Percentiles rank a stretch among this genome's conserved stretches.
These are phyloP conservation scores for Zygosaccharomyces sapae DNA, from an alignment of 1,139 yeast species.

Conservation along the genomic window DNA sequence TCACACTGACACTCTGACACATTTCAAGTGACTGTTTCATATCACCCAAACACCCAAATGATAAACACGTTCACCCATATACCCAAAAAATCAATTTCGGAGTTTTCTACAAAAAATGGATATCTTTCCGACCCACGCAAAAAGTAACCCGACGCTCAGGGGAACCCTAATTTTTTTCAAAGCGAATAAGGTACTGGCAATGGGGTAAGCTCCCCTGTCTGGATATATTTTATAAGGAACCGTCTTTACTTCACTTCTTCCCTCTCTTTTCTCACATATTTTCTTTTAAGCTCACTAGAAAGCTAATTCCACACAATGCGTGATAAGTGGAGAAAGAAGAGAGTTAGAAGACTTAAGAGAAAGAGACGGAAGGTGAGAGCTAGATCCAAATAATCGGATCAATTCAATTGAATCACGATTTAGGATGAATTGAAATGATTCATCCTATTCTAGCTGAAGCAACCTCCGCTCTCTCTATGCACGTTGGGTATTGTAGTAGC, in stretches of 20 bases:
- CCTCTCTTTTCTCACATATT: conserved; percentile 11
- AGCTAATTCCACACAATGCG: conserved; percentile 51
- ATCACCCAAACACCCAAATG: background rate
- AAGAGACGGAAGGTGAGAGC: conserved; percentile 99
- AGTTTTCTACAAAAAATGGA: background rate
- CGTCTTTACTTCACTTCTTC: background rate
- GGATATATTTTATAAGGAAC: conserved; percentile 4
- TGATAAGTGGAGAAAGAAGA: conserved; percentile 98
- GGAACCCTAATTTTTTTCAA: conserved; percentile 2
- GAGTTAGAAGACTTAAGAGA: conserved; percentile 99
- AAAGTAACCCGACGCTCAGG: conserved; percentile 2
- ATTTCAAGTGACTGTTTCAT: background rate
- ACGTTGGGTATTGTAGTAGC: conserved; percentile 1
- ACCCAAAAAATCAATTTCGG: background rate
- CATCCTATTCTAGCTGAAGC: conserved; percentile 1
- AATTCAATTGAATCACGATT: conserved; percentile 14
- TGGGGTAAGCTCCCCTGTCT: background rate
- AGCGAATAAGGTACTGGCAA: background rate
- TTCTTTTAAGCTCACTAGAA: conserved; percentile 7
- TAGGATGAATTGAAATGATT: background rate
- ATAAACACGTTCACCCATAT: background rate
- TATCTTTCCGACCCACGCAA: background rate
- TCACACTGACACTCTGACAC: background rate
- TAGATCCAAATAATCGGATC: conserved; percentile 88
- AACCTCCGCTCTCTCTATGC: conserved; percentile 1